Percentiles rank a stretch among this genome's conserved stretches.
These are phyloP conservation scores for Dioscorea alata DNA, from an alignment of 106 monocot genomes.

Conservation along the genomic window DNA sequence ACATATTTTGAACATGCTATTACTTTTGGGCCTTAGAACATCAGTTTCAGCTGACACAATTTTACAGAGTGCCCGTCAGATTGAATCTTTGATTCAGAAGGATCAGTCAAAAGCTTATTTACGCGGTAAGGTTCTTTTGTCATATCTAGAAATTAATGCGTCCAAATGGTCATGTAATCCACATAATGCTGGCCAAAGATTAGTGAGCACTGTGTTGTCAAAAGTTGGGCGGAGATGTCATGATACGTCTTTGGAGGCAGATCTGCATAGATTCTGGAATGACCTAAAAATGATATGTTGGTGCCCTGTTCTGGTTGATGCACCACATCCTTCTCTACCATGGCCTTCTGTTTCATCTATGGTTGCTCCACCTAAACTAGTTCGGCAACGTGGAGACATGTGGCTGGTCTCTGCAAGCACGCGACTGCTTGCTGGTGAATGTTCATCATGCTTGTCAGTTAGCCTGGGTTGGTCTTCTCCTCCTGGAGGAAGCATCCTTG, in stretches of 20 bases:
- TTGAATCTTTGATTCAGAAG: slow-evolving; percentile 74
- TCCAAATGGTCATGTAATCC: slow-evolving; percentile 51
- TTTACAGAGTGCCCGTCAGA: slow-evolving; percentile 71
- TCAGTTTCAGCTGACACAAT: slow-evolving; percentile 73
- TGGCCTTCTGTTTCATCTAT: slow-evolving; percentile 86
- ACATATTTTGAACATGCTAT: slow-evolving; percentile 76
- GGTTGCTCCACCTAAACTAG: slow-evolving; percentile 91
- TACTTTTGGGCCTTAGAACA: slow-evolving; percentile 72
- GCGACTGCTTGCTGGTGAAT: slow-evolving; percentile 94
- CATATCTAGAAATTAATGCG: slow-evolving; percentile 90
- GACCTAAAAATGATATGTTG: slow-evolving; percentile 90
- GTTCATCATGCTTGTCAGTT: slow-evolving; percentile 63
- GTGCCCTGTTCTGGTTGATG: slow-evolving; percentile 81
- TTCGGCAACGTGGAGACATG: slow-evolving; percentile 63
- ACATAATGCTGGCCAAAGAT: slow-evolving; percentile 24
- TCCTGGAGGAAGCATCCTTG: slow-evolving; percentile 75
- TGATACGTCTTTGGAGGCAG: slow-evolving; percentile 27
- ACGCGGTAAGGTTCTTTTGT: slow-evolving; percentile 77
- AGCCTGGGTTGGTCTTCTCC: slow-evolving; percentile 83
- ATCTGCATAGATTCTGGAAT: slow-evolving; percentile 87
- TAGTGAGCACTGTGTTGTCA: slow-evolving; percentile 38
- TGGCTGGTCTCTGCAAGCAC: slow-evolving; percentile 99
- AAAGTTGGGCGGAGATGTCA: slow-evolving; percentile 32
- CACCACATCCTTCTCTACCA: slow-evolving; percentile 74
- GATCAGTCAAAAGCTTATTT: slow-evolving; percentile 81